A percentile compares a stretch with the other conserved stretches of the same genome.
phyloP scores from a whole-genome alignment of 331 rosid species.

The Phaseolus coccineus region DNA sequence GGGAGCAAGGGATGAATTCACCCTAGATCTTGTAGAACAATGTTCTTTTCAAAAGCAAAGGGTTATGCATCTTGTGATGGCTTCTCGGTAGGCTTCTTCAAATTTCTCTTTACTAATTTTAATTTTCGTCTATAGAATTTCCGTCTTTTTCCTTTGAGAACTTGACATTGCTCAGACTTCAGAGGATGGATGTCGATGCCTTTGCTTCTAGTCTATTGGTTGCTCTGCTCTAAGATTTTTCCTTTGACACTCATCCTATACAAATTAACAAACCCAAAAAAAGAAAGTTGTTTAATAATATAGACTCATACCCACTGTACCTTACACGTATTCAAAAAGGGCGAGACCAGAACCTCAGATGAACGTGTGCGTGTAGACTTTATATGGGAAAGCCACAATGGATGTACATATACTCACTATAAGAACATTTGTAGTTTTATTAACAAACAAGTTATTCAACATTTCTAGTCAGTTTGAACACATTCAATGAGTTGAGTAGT shows the following conservation, averaged over 20 bases:
- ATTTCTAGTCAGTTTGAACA: background rate
- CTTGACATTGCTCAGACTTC: slow-evolving; percentile 34
- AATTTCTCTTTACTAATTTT: slow-evolving; percentile 27
- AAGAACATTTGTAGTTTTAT: background rate
- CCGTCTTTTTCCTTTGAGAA: slow-evolving; percentile 22
- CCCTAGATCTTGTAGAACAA: slow-evolving; percentile 98
- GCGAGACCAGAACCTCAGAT: background rate
- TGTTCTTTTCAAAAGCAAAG: slow-evolving; percentile 96
- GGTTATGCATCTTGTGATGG: slow-evolving; percentile 94
- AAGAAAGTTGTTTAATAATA: background rate
- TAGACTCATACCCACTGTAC: background rate
- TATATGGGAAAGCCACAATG: background rate
- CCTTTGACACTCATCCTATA: background rate
- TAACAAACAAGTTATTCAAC: background rate
- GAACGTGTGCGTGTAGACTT: too few species aligned
- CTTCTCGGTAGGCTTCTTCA: slow-evolving; percentile 79
- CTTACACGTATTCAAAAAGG: background rate
- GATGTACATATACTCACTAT: background rate
- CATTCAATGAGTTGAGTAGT: background rate
- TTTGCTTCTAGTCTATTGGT: slow-evolving; percentile 33
- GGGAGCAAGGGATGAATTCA: slow-evolving; percentile 95
- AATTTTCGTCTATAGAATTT: too few species aligned
- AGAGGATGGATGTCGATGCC: slow-evolving; percentile 17
- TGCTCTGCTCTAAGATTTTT: slow-evolving; percentile 15
- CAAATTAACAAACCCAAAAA: background rate